Base-by-base conservation (phyloP, 352 stramenopile species). In the Blastocystis sp. region DNA sequence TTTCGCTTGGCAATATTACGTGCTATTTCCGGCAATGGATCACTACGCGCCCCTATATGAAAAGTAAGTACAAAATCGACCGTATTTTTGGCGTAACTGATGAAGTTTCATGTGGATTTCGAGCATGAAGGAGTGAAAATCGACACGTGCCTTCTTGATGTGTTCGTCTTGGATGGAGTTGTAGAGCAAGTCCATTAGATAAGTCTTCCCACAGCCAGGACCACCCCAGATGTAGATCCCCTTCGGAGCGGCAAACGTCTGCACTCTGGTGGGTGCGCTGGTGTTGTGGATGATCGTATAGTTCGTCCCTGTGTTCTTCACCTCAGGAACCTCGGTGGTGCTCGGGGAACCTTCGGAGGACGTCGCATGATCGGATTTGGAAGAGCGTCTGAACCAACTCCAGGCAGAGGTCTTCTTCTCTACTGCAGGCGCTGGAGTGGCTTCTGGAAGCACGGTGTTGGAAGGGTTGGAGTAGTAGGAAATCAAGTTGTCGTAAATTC, bases 121-220 rank as follows among this genome's bases (percentile, higher is more conserved):
- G 39, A 97, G 91, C 93, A 99, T 96, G 92, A 99, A 98, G 75
- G 95, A 93, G 92, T 99, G 97, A 90, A 99, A 98, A 91, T 99
- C 96, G 78, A 98, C 94, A 55, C 96, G 93, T 47, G 50, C 90
- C 85, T 97, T 97, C 90, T 92, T 94, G 53, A 92, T 64, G 34
- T 93, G 91, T 24, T 93, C 90, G 47, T 92, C 81, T 50, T 73
- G 62, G 20, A 55, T 56, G 75, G 81, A 59, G 20, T 93, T 89
- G 90, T 94, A 98, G 90, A 98, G 98, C 18, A 97, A 90, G 90
- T 98, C 95, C 94, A 98, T 96, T 11, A 98, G 92, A 93, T 98
- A 96, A 13, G 94, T 97, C 91, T 99, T 99, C 47, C 96, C 96
- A 9, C 94, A 97, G 55, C 96, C 97, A 8, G 98, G 96, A 62